Evolutionary conservation across 2,329 filamentous ascomycete genomes (phyloP).

Genomic region (Aspergillus hortae): DNA sequence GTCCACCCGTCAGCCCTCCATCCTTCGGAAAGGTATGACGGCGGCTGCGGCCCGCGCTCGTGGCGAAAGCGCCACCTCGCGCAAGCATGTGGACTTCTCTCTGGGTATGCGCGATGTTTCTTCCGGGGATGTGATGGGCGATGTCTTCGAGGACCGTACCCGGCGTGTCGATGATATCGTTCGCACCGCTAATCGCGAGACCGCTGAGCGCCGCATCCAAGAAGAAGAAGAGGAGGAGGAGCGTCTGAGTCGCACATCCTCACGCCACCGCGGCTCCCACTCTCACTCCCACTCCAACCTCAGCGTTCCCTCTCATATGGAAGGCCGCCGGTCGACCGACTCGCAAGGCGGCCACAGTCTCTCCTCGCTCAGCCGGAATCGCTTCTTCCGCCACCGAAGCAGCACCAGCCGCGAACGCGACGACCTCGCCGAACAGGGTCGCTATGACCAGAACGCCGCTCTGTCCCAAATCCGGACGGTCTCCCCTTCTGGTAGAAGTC

Average conservation of each 20-base stretch:
- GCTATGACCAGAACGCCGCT: conserved; percentile 30
- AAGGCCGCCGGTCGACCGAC: conserved; percentile 27
- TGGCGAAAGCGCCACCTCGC: conserved; percentile 55
- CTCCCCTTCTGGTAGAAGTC: conserved; percentile 6
- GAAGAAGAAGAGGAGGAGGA: conserved; percentile 33
- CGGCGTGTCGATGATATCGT: conserved; percentile 41
- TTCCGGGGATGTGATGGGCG: conserved; percentile 57
- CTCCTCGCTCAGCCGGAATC: conserved; percentile 51
- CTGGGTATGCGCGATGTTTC: conserved; percentile 62
- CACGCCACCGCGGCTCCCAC: conserved; percentile 13
- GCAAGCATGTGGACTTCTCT: conserved; percentile 68
- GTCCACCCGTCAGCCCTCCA: conserved; percentile 44
- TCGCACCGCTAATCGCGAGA: conserved; percentile 37
- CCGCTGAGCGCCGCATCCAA: conserved; percentile 37
- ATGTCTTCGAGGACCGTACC: conserved; percentile 60
- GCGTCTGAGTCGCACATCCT: conserved; percentile 25
- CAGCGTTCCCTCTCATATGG: conserved; percentile 19
- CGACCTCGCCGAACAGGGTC: conserved; percentile 47
- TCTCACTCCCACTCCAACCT: conserved; percentile 22
- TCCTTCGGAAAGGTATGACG: conserved; percentile 51
- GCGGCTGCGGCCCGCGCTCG: conserved; percentile 46
- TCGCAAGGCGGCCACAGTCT: conserved; percentile 29
- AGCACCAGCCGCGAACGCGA: conserved; percentile 28
- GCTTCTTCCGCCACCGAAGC: conserved; percentile 57
- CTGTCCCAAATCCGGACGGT: conserved; percentile 11